These are phyloP conservation scores for Scutellaria baicalensis DNA, from an alignment of 257 asterid species.

Conservation along the genomic window DNA sequence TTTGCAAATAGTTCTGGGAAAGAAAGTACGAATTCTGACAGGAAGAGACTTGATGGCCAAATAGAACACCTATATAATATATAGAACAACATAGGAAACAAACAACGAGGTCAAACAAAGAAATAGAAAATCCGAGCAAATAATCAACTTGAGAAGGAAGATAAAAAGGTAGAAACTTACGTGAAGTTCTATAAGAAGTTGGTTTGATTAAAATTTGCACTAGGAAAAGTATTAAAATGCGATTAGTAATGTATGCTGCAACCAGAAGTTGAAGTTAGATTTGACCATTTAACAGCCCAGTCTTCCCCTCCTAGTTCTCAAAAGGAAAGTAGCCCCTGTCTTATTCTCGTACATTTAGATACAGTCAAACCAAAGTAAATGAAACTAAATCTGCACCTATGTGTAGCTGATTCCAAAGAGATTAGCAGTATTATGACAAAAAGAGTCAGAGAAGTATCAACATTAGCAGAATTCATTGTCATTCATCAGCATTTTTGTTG, in stretches of 20 bases:
- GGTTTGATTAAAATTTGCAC: not conserved
- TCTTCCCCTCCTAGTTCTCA: not conserved
- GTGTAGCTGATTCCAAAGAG: too few relatives aligned
- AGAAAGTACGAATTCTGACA: constrained; percentile 91
- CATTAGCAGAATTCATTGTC: too few relatives aligned
- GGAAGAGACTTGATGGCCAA: constrained; percentile 94
- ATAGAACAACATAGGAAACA: not conserved
- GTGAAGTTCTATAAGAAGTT: not conserved
- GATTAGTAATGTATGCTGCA: not conserved
- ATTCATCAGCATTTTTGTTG: not conserved
- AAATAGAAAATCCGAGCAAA: not conserved
- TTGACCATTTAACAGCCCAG: not conserved
- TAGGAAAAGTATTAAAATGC: not conserved
- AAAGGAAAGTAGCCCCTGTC: not conserved
- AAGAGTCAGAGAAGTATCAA: too few relatives aligned
- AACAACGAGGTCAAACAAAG: not conserved
- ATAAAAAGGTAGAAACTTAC: not conserved
- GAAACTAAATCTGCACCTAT: not conserved
- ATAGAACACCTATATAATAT: constrained; percentile 64
- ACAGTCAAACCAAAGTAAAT: not conserved
- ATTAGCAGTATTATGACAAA: too few relatives aligned
- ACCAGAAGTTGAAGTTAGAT: not conserved
- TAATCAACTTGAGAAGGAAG: not conserved
- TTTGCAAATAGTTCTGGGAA: constrained; percentile 63
- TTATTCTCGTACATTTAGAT: not conserved